Evolutionary conservation across 2,329 filamentous ascomycete genomes (phyloP), one percentile per base, ranked within the genome.

Genomic region (Fusarium sp.): DNA sequence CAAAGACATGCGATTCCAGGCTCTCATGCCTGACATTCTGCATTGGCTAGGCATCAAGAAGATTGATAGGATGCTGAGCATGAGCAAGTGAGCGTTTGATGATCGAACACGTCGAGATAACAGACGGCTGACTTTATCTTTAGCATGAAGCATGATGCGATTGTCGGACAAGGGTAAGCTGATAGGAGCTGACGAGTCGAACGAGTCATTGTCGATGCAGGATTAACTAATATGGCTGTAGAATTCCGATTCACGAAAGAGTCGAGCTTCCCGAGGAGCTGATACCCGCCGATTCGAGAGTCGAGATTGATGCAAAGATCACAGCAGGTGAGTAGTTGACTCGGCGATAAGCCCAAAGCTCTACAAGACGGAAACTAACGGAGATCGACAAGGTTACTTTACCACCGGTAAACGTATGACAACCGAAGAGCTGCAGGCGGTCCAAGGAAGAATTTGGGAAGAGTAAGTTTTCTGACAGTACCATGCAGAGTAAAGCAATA

Each of bases 251-350:
- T 74, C 87, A 92, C 75, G 94, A 98, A 82, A 88, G 94, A 65
- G 90, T 98, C 49, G 94, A 97, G 65, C 93, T 98, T 70, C 96
- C 95, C 6, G 94, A 97, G 71, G 92, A 96, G 32, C 90, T 96
- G 88, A 98, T 98, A 75, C 96, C 96, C 14, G 93, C 91, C 69
- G 96, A 98, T 81, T 97, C 94, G 56, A 87, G 95, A 72, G 96
- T 98, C n/a, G 96, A 99, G 81, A 99, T 98, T 77, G 96, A 98
- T 81, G 96, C 96, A 63, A 98, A 98, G 85, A 98, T 98, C 78
- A 96, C 95, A 74, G 94, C 95, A 65, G 96, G 92, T 94, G 82
- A 81, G 89, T 82, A 27, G 56, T 61, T 34, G 40, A 6, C 24
- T 34, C 25, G 32, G 34, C 22, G 52, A 48, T 56, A 62, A 46